Conservation (phyloP, 2,329 filamentous ascomycete species). For the Scedosporium boydii region DNA sequence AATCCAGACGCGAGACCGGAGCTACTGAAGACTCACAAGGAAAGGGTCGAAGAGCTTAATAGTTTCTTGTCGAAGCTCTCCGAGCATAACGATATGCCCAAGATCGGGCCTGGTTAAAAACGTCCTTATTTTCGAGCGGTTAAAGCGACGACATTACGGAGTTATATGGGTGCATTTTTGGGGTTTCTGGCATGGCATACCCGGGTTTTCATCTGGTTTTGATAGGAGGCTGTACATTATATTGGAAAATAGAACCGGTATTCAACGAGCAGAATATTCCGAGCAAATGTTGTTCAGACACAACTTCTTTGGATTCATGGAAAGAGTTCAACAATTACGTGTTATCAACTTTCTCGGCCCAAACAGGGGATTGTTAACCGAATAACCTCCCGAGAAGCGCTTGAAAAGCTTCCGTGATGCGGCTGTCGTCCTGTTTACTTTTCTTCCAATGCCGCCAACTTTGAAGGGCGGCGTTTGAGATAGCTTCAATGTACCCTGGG, state of each 20-base stretch:
- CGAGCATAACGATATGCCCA: constrained; percentile 95
- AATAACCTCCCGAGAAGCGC: no score
- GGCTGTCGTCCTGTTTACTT: no score
- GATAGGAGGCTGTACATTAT: background rate
- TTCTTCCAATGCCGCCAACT: no score
- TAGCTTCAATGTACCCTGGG: no score
- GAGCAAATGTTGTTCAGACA: no score
- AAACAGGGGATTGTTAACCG: no score
- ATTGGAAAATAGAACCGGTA: background rate
- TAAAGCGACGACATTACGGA: background rate
- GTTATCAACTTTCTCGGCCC: no score
- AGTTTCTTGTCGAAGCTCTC: constrained; percentile 84
- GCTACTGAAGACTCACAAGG: constrained; percentile 91
- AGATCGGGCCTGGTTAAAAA: constrained; percentile 50
- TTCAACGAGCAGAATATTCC: background rate
- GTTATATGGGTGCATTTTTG: background rate
- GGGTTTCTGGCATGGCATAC: background rate
- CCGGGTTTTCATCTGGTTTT: background rate
- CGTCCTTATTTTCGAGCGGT: background rate
- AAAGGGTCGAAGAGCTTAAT: constrained; percentile 91
- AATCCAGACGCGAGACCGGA: constrained; percentile 51
- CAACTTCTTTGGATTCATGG: no score
- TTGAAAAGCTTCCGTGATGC: no score
- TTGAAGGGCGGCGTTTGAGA: no score
- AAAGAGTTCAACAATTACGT: no score